Evolutionary conservation across 2,329 filamentous ascomycete species (phyloP).

Genomic region (Clonostachys rhizophaga): DNA sequence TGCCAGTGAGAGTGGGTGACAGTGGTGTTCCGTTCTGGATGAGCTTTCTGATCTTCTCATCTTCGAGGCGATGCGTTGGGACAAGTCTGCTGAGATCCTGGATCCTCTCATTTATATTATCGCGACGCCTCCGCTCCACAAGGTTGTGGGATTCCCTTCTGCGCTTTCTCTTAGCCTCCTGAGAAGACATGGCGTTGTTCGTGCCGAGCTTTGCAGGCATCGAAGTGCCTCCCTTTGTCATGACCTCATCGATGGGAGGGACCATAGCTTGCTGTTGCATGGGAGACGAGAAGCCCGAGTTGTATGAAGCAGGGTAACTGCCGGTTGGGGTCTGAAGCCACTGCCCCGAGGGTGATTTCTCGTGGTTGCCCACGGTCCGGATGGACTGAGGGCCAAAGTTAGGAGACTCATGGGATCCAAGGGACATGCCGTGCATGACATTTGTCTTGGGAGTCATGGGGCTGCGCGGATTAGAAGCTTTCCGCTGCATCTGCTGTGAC

Average conservation of each 20-base stretch:
- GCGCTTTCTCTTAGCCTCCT: constrained; percentile 89
- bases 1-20: constrained; percentile 72
- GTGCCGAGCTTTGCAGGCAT: constrained; percentile 79
- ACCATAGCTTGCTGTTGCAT: constrained; percentile 62
- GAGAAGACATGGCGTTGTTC: constrained; percentile 60
- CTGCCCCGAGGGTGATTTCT: constrained; percentile 81
- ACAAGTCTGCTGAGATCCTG: constrained; percentile 94
- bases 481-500: constrained; percentile 62
- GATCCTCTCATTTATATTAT: constrained; percentile 98
- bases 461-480: constrained; percentile 69
- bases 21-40: constrained; percentile 88
- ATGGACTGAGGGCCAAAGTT: constrained; percentile 77
- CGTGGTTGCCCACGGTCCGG: constrained; percentile 63
- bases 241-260: constrained; percentile 76
- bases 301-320: constrained; percentile 79
- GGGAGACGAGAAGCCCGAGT: constrained; percentile 86
- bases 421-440: constrained; percentile 66
- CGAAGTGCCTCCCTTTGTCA: constrained; percentile 83
- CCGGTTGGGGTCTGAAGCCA: constrained; percentile 81
- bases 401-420: constrained; percentile 62
- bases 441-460: constrained; percentile 87
- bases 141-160: constrained; percentile 93
- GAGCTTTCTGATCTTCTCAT: constrained; percentile 95
- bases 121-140: constrained; percentile 87
- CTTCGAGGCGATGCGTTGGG: constrained; percentile 85